Evolutionary conservation across 495 filamentous ascomycete species (phyloP), one percentile per base, ranked within the genome.

Genomic region (Aspergillus asperescens): DNA sequence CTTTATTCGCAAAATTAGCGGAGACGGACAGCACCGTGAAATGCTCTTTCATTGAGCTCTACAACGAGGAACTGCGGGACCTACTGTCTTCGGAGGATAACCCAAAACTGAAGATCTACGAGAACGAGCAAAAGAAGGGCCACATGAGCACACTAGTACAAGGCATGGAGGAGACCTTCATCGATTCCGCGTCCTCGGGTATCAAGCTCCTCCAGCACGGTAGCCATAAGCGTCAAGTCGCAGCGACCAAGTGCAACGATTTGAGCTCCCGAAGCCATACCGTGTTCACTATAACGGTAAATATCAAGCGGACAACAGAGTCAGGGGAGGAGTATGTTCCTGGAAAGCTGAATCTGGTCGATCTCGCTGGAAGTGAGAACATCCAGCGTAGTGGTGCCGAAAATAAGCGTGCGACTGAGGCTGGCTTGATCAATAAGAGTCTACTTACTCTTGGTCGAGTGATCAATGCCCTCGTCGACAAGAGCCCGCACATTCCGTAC

Each of bases 241-340:
- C 93, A 1, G 90, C 93, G 6, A 98, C 93, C 3, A 97, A 96
- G 65, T 98, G 93, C 74, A 98, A 98, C 64, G 94, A 98, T 61
- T 78, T 96, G 18, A 95, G 90, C 71, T 94, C 88, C 52, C 83
- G 93, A 63, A 95, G 90, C 69, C 93, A 98, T 58, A 97, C 93
- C 0, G 84, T 98, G 4, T 98, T 98, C 59, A 96, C 94, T 0
- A 85, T 97, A 45, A 96, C 92, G 0, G 88, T 88, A 0, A 84
- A 87, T 58, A 85, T 88, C 45, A 96, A 95, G 63, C 82, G 84
- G 13, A 82, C 81, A 3, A 80, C 81, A 0, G 90, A 95, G 12
- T 85, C 86, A 47, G 87, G 87, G 3, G 90, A 96, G 65, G 92
- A 97, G 34, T 91, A 88, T 66, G 73, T 98, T 62, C 84, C 88